Evolutionary conservation across 2,329 filamentous ascomycete genomes (phyloP).

Genomic region (Fusarium cyanostomum): DNA sequence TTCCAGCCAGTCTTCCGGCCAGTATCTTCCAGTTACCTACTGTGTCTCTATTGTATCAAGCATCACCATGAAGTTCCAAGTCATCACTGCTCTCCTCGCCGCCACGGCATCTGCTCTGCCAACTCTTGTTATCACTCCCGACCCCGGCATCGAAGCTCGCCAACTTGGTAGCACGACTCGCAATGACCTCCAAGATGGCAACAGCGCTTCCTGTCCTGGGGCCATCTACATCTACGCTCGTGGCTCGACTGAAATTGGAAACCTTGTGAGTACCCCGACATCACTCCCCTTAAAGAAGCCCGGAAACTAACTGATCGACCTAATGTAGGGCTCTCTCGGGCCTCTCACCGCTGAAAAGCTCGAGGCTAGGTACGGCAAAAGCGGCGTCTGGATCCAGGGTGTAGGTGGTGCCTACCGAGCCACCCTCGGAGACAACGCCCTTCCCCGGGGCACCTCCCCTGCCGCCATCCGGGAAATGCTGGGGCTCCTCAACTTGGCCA

Average conservation of each 20-base stretch:
- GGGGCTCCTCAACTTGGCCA: slow-evolving; percentile 51
- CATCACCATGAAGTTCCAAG: slow-evolving; percentile 30
- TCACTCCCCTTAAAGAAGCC: background rate
- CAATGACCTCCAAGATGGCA: slow-evolving; percentile 45
- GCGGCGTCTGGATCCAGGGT: slow-evolving; percentile 54
- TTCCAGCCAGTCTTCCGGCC: background rate
- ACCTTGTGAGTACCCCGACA: slow-evolving; percentile 45
- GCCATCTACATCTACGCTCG: slow-evolving; percentile 54
- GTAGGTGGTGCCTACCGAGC: slow-evolving; percentile 54
- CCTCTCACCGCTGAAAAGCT: slow-evolving; percentile 45
- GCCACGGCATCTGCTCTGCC: slow-evolving; percentile 30
- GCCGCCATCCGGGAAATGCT: slow-evolving; percentile 54
- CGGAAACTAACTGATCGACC: slow-evolving; percentile 2
- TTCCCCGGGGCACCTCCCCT: slow-evolving; percentile 49
- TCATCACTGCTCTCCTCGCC: slow-evolving; percentile 27
- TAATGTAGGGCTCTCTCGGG: slow-evolving; percentile 44
- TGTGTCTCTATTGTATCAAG: background rate
- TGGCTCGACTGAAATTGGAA: slow-evolving; percentile 51
- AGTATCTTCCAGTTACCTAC: background rate
- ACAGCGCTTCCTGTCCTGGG: slow-evolving; percentile 45
- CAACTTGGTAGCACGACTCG: slow-evolving; percentile 27
- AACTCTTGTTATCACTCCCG: background rate
- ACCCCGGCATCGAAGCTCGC: slow-evolving; percentile 23
- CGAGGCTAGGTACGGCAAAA: slow-evolving; percentile 37
- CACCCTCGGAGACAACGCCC: slow-evolving; percentile 48